A percentile compares a stretch with the other conserved stretches of the same genome.
Evolutionary conservation across 139 green algal species (phyloP).

Genomic region (Volvox africanus): DNA sequence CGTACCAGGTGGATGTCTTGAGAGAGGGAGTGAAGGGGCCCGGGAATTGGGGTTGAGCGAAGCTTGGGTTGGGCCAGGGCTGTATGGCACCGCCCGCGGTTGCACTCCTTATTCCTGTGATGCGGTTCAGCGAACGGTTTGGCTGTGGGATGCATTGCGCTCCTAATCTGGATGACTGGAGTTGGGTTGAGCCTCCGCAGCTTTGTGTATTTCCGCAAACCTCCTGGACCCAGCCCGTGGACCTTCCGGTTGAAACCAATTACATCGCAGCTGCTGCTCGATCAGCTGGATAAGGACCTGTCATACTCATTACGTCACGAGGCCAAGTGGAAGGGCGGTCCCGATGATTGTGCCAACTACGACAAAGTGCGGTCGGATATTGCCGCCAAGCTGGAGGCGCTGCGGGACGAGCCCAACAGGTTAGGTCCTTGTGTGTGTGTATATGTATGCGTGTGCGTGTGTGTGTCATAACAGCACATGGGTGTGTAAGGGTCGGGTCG

Average conservation of each 20-base stretch:
- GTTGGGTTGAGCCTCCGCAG: neutral
- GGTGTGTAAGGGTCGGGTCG: too few relatives aligned
- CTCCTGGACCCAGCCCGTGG: too few relatives aligned
- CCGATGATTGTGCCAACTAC: slow-evolving; percentile 83
- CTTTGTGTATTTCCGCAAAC: neutral
- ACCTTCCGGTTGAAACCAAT: too few relatives aligned
- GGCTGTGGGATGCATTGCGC: too few relatives aligned
- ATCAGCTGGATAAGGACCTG: slow-evolving; percentile 94
- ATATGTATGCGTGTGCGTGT: too few relatives aligned
- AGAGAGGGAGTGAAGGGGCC: neutral
- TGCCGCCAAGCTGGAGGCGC: slow-evolving; percentile 71
- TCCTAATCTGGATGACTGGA: too few relatives aligned
- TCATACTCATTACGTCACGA: slow-evolving; percentile 86
- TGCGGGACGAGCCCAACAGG: slow-evolving; percentile 86
- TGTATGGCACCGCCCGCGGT: neutral
- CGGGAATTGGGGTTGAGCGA: neutral
- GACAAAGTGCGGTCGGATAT: slow-evolving; percentile 75
- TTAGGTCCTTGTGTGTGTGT: slow-evolving; percentile 24
- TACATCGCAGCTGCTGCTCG: slow-evolving; percentile 79
- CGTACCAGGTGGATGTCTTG: slow-evolving; percentile 77
- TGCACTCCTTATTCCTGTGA: neutral
- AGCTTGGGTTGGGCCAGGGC: too few relatives aligned
- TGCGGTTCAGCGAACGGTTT: too few relatives aligned
- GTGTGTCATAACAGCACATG: too few relatives aligned
- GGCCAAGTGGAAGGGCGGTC: slow-evolving; percentile 68